phyloP scores from a whole-genome alignment of 2,329 filamentous ascomycete genomes.

The Neophaeococcomyces mojaviensis region DNA sequence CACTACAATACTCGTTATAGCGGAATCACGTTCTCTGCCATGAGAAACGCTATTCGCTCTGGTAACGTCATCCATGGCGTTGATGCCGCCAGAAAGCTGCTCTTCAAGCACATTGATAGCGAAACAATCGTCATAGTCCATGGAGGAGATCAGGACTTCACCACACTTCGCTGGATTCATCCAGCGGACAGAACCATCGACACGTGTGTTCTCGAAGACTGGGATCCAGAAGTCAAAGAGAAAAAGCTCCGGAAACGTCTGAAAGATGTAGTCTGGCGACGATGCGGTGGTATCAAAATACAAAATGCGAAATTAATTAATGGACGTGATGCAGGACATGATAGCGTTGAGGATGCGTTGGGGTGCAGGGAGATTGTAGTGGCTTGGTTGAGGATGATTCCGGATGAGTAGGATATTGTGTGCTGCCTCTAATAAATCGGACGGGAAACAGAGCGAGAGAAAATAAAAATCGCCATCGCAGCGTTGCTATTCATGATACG shows the following conservation, averaged over 20 bases:
- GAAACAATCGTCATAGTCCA: slow-evolving; percentile 46
- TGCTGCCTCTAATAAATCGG: too few species aligned
- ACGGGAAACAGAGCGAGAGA: too few species aligned
- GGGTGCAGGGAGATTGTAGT: slow-evolving; percentile 36
- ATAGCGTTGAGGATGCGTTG: slow-evolving; percentile 41
- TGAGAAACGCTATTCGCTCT: slow-evolving; percentile 31
- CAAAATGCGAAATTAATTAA: slow-evolving; percentile 14
- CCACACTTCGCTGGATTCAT: slow-evolving; percentile 44
- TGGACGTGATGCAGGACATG: slow-evolving; percentile 27
- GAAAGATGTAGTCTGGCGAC: slow-evolving; percentile 17
- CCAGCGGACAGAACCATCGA: slow-evolving; percentile 33
- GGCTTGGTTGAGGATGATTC: slow-evolving; percentile 27
- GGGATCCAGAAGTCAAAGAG: neutral
- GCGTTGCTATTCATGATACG: too few species aligned
- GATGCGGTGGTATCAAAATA: slow-evolving; percentile 21
- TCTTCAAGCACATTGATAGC: slow-evolving; percentile 40
- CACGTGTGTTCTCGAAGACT: slow-evolving; percentile 29
- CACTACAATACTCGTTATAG: slow-evolving; percentile 47
- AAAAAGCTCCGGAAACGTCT: slow-evolving; percentile 9
- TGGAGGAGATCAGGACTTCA: slow-evolving; percentile 36
- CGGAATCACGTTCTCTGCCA: slow-evolving; percentile 37
- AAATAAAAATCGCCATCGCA: too few species aligned
- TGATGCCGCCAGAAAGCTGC: slow-evolving; percentile 33
- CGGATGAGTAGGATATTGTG: slow-evolving; percentile 2
- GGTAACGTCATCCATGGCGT: slow-evolving; percentile 35